Conservation (phyloP, 495 filamentous ascomycete species). For the Talaromyces borbonicus region DNA sequence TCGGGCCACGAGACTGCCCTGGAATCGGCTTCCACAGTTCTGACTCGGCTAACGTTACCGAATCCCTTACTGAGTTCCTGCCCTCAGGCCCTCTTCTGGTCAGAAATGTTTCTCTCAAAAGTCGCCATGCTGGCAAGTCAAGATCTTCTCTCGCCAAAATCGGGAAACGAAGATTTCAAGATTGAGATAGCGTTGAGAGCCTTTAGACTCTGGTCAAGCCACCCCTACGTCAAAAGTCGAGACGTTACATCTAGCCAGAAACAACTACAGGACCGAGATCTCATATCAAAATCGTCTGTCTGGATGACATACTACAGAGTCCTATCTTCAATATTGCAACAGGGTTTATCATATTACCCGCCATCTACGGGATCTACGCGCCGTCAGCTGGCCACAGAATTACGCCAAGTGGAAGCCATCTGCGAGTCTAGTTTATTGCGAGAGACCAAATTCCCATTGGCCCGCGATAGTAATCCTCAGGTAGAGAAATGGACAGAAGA, state of each 20-base stretch:
- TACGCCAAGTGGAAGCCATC: conserved; percentile 61
- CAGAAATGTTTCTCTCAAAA: conserved; percentile 62
- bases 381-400: conserved; percentile 57
- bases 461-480: conserved; percentile 59
- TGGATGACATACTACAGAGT: conserved; percentile 77
- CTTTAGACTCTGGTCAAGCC: conserved; percentile 32
- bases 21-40: conserved; percentile 49
- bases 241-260: conserved; percentile 26
- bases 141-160: conserved; percentile 33
- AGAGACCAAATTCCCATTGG: conserved; percentile 74
- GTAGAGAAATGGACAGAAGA: conserved; percentile 74
- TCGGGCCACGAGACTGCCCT: conserved; percentile 46
- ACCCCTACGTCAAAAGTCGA: conserved; percentile 27
- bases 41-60: conserved; percentile 46
- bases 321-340: conserved; percentile 48
- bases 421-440: conserved; percentile 65
- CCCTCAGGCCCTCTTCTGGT: conserved; percentile 60
- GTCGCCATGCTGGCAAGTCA: conserved; percentile 57
- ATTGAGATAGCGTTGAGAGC: conserved; percentile 28
- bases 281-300: conserved; percentile 24
- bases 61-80: conserved; percentile 18
- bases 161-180: conserved; percentile 16
- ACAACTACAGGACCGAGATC: conserved; percentile 7
- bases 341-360: conserved; percentile 24
- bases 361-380: conserved; percentile 32